A percentile compares a stretch with the other conserved stretches of the same genome.
phyloP scores from a whole-genome alignment of 768 basidiomycete species.

The Plicaturopsis crispa region DNA sequence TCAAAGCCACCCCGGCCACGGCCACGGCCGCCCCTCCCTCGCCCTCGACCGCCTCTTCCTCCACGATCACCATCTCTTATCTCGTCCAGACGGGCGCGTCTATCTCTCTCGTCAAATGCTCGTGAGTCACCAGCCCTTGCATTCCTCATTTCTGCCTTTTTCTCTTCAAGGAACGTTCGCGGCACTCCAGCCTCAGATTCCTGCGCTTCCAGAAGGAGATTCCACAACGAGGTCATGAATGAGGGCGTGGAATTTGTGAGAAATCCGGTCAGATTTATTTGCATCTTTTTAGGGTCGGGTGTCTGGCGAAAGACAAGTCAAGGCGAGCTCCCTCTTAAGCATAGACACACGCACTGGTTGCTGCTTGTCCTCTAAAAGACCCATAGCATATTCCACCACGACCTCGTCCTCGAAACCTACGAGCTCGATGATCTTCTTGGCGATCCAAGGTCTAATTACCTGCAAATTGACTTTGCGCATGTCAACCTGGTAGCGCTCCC shows the following conservation, averaged over 20 bases:
- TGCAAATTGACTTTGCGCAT: conserved; percentile 91
- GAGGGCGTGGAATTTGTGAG: conserved; percentile 76
- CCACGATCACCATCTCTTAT: conserved; percentile 55
- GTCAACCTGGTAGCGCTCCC: conserved; percentile 54
- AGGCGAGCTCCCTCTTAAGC: not conserved
- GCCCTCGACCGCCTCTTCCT: conserved; percentile 44
- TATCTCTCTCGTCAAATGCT: conserved; percentile 64
- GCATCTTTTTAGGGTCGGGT: conserved; percentile 93
- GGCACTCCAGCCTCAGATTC: conserved; percentile 85
- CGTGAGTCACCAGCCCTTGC: conserved; percentile 55
- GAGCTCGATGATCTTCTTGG: conserved; percentile 84
- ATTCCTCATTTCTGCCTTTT: conserved; percentile 85
- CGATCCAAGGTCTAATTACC: conserved; percentile 93
- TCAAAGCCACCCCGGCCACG: conserved; percentile 38
- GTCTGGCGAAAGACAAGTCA: conserved; percentile 34
- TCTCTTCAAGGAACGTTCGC: conserved; percentile 81
- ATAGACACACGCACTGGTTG: conserved; percentile 54
- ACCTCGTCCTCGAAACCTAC: conserved; percentile 96
- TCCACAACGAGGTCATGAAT: conserved; percentile 91
- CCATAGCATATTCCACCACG: conserved; percentile 94
- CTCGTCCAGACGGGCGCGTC: conserved; percentile 61
- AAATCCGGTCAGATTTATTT: conserved; percentile 91
- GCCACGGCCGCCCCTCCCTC: conserved; percentile 49
- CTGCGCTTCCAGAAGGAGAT: conserved; percentile 89
- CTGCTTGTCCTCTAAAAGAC: conserved; percentile 79